Percentiles rank a stretch among this genome's conserved stretches.
phyloP scores from a whole-genome alignment of 2,329 filamentous ascomycete species.

The Trichoderma sp. region DNA sequence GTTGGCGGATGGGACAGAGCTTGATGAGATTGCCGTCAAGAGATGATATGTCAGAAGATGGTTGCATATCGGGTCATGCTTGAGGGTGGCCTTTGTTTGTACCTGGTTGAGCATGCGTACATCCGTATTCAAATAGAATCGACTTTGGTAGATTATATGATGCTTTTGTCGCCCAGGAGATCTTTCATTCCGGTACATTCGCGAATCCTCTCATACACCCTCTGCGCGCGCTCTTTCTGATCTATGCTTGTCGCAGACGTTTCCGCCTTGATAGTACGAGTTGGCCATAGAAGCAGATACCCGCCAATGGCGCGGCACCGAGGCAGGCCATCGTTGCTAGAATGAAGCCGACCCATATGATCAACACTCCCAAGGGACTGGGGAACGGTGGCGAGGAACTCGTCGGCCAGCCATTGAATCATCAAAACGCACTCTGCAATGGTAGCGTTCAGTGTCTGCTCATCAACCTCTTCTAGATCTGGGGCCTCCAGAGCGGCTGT shows the following conservation, averaged over 20 bases:
- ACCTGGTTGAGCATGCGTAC: background rate
- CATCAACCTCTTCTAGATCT: background rate
- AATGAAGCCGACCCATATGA: slow-evolving; percentile 22
- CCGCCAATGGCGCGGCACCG: slow-evolving; percentile 35
- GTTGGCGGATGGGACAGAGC: slow-evolving; percentile 35
- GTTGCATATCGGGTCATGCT: background rate
- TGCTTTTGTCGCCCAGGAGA: slow-evolving; percentile 31
- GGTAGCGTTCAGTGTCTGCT: background rate
- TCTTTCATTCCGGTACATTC: slow-evolving; percentile 41
- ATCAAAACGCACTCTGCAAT: slow-evolving; percentile 25
- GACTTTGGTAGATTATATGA: slow-evolving; percentile 21
- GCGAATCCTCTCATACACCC: slow-evolving; percentile 38
- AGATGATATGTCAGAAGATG: background rate
- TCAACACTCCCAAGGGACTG: slow-evolving; percentile 39
- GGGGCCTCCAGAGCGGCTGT: background rate
- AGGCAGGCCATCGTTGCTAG: slow-evolving; percentile 20
- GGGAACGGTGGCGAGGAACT: slow-evolving; percentile 38
- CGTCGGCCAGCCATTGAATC: slow-evolving; percentile 33
- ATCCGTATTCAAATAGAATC: background rate
- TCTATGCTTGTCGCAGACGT: slow-evolving; percentile 25
- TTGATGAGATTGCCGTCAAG: slow-evolving; percentile 34
- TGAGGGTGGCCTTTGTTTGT: background rate
- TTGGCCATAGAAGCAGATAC: slow-evolving; percentile 41
- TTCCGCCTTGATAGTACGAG: slow-evolving; percentile 35
- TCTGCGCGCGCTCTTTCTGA: slow-evolving; percentile 31